Base-by-base conservation (phyloP, 2,329 filamentous ascomycete species). In the Microdochium trichocladiopsis region DNA sequence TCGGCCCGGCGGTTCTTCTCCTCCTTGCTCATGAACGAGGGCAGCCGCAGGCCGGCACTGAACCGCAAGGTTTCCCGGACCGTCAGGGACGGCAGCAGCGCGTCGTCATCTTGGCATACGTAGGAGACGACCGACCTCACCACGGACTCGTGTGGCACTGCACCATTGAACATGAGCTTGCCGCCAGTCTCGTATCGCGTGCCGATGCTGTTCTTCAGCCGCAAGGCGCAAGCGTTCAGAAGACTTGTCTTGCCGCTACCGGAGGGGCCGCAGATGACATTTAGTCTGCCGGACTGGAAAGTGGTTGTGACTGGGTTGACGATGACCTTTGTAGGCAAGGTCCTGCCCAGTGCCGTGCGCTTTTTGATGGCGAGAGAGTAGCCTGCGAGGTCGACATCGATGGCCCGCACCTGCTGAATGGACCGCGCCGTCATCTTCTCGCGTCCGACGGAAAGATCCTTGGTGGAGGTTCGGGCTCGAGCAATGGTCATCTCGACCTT, bases 221-320 rank as follows among this genome's bases (percentile, higher is more conserved):
- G 75, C 2, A 83, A 71, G 1, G 88, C 86, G 78, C 92, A 87
- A 1, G 84, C 77, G 61, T 89, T 90, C 11, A 91, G 72, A 1
- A 90, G 71, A 0, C 85, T 87, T 0, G 87, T 90, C 65, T 92
- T 92, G 1, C 88, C 88, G 47, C 82, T 86, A 0, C 88, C 88
- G 0, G 86, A 90, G 0, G 88, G 88, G 0, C 88, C 88, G 87
- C 91, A 90, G 57, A 92, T 88, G 23, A 90, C 78, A 56, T 91
- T 91, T 14, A 92, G 63, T 14, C 79, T 72, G 0, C 87, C 86
- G 0, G 88, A 79, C 48, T 81, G 75, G 57, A 92, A 91, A 0
- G 78, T 81, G 0, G 86, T 73, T 1, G 77, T 83, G 12, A 91
- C 75, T 0, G 86, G 84, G 51, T 84, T 77, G 14, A 92, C 69